Evolutionary conservation across 2,329 filamentous ascomycete species (phyloP).

Genomic region (Ceratocystiopsis minuta): DNA sequence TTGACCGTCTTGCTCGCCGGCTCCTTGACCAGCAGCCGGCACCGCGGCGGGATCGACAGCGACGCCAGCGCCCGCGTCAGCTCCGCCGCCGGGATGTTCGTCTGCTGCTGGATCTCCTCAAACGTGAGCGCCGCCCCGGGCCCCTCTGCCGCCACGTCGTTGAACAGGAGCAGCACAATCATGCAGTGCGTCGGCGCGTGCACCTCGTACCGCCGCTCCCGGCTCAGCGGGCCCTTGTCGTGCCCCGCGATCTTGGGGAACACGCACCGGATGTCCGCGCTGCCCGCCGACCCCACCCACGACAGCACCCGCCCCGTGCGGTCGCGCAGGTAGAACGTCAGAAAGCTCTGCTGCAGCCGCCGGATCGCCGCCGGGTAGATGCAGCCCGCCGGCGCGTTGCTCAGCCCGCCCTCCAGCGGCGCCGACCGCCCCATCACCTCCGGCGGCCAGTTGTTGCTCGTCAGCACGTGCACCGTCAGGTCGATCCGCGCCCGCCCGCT

Average conservation of each 20-base stretch:
- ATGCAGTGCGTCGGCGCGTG: slow-evolving; percentile 88
- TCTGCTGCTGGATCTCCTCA: slow-evolving; percentile 68
- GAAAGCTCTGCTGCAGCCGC: slow-evolving; percentile 64
- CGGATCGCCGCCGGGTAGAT: slow-evolving; percentile 61
- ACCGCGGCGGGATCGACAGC: slow-evolving; percentile 68
- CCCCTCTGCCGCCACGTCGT: slow-evolving; percentile 37
- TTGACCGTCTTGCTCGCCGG: slow-evolving; percentile 65
- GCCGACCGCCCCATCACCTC: slow-evolving; percentile 57
- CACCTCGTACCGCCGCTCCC: slow-evolving; percentile 65
- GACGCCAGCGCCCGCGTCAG: slow-evolving; percentile 65
- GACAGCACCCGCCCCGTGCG: slow-evolving; percentile 77
- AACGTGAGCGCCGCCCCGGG: slow-evolving; percentile 27
- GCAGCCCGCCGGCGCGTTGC: slow-evolving; percentile 28
- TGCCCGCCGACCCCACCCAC: slow-evolving; percentile 57
- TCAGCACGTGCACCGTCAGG: slow-evolving; percentile 68
- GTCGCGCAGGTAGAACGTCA: slow-evolving; percentile 71
- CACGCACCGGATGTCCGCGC: slow-evolving; percentile 66
- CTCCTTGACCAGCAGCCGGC: slow-evolving; percentile 61
- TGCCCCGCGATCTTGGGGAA: slow-evolving; percentile 60
- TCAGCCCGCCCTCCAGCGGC: slow-evolving; percentile 27
- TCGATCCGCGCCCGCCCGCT: slow-evolving; percentile 42
- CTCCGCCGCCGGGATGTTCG: slow-evolving; percentile 59
- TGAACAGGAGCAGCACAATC: slow-evolving; percentile 79
- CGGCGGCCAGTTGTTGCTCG: slow-evolving; percentile 86
- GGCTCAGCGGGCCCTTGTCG: slow-evolving; percentile 38